Base-by-base conservation (phyloP, 2,329 filamentous ascomycete genomes). In the Trichoderma afroharzianum region DNA sequence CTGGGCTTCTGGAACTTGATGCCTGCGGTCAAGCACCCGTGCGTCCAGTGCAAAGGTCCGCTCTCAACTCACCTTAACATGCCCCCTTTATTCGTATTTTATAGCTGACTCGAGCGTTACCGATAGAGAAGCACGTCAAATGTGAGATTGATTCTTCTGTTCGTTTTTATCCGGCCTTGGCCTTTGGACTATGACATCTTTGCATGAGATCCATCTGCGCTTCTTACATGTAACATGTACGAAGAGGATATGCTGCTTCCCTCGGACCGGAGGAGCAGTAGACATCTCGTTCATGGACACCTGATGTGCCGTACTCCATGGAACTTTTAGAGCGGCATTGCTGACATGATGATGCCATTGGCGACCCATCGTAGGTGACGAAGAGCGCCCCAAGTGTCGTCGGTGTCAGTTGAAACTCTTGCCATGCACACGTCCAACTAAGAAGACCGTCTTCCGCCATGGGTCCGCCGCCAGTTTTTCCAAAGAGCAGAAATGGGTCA, bases 381-480 rank as follows among this genome's bases (percentile, higher is more conserved):
- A 83, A 68, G 78, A 78, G n/a, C 78, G 77, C 2, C 82, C 82
- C 3, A 78, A 74, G 53, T 83, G 82, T 66, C 76, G 79, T 15
- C 76, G 80, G 3, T 83, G 82, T 57, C 73, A 78, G 47, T 64
- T 72, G 9, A 82, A 81, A 57, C 74, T 77, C 18, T 73, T 83
- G 8, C 74, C 77, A 0, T 83, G 82, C 67, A 75, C 77, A 1
- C 77, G 80, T 0, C 82, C 82, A 1, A 75, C 74, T 0, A 80
- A 78, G 55, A 78, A 76, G 73, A 81, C 80, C 0, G 78, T 83
- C 6, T 83, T 83, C 73, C 78, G 79, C 6, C 80, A 82, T 57
- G 78, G 79, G 12, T 78, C 80, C 0, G 75, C 76, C 1, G 78
- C 77, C 58, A 39, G 76, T 8, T 80, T 83, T 55, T 77, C 80